These are phyloP conservation scores for Pouteria campechiana DNA, from an alignment of 179 eudicot species.

Conservation along the genomic window DNA sequence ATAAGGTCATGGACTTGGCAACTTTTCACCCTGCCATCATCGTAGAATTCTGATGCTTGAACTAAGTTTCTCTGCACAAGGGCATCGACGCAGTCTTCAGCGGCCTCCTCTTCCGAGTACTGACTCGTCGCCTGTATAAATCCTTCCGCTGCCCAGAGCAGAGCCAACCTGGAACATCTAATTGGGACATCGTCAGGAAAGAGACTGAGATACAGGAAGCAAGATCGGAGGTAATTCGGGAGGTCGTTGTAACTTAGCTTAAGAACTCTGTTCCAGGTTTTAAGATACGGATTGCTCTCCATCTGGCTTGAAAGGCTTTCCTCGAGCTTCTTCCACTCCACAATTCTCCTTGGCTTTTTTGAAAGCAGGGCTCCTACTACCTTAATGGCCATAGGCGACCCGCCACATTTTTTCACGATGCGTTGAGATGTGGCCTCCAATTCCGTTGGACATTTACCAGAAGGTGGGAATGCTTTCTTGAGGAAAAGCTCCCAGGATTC, in stretches of 20 bases:
- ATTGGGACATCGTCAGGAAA: constrained; percentile 5
- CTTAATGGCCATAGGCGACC: constrained; percentile 8
- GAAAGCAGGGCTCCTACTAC: constrained; percentile 1
- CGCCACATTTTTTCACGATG: constrained; percentile 3
- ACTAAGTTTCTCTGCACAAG: constrained; percentile 5
- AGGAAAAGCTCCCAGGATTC: constrained; percentile 8
- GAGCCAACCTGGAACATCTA: background rate
- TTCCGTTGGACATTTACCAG: constrained; percentile 1
- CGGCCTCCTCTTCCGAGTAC: constrained; percentile 4
- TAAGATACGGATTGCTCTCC: background rate
- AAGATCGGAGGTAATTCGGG: constrained; percentile 1
- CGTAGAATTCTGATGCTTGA: background rate
- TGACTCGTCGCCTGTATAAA: constrained; percentile 2
- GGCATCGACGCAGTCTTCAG: constrained; percentile 1
- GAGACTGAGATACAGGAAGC: constrained; percentile 5
- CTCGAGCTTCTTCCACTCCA: constrained; percentile 3
- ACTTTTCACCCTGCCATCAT: background rate
- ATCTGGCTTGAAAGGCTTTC: background rate
- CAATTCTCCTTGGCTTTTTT: background rate
- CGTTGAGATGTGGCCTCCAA: background rate
- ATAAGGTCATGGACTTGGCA: background rate
- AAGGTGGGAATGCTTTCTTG: constrained; percentile 1
- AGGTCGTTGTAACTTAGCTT: constrained; percentile 4
- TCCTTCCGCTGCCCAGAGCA: constrained; percentile 8
- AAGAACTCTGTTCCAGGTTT: background rate